These are phyloP conservation scores for Beauveria medogensis DNA, from an alignment of 2,329 filamentous ascomycete genomes.

Conservation along the genomic window DNA sequence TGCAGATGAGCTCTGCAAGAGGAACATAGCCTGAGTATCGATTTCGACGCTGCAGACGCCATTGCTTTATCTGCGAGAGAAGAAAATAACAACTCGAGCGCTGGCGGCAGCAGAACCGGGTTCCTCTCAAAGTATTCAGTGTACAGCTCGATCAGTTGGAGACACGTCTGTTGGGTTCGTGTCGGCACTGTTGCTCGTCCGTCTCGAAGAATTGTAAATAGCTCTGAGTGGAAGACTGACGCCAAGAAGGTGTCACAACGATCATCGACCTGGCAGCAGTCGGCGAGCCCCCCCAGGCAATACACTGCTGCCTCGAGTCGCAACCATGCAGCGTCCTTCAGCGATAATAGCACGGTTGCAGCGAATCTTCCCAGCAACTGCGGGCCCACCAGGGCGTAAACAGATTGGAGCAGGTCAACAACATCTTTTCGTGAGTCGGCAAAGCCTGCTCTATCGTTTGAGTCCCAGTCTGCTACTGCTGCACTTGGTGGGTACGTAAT, in stretches of 20 bases:
- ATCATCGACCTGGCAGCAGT: slow-evolving; percentile 53
- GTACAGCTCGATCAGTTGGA: slow-evolving; percentile 64
- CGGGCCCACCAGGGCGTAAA: slow-evolving; percentile 54
- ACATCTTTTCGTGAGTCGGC: slow-evolving; percentile 69
- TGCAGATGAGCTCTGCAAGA: slow-evolving; percentile 65
- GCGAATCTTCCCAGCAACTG: slow-evolving; percentile 50
- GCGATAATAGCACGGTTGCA: slow-evolving; percentile 42
- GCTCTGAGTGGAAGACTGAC: slow-evolving; percentile 51
- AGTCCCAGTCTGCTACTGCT: slow-evolving; percentile 58
- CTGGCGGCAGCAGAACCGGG: slow-evolving; percentile 56
- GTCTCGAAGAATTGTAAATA: slow-evolving; percentile 48
- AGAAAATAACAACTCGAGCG: slow-evolving; percentile 66
- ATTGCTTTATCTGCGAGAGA: slow-evolving; percentile 56
- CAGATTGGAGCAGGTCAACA: slow-evolving; percentile 66
- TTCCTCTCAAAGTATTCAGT: slow-evolving; percentile 70
- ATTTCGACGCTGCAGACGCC: slow-evolving; percentile 62
- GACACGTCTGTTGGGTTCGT: slow-evolving; percentile 58
- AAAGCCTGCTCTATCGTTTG: slow-evolving; percentile 59
- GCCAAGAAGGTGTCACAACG: slow-evolving; percentile 50
- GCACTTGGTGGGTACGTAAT: slow-evolving; percentile 56
- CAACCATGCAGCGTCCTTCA: slow-evolving; percentile 43
- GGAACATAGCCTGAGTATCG: slow-evolving; percentile 66
- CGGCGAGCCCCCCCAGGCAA: slow-evolving; percentile 59
- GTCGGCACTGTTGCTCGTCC: slow-evolving; percentile 46
- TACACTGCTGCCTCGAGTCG: slow-evolving; percentile 54